Evolutionary conservation across 2,329 filamentous ascomycete genomes (phyloP).

Genomic region (Colletotrichum spaethianum): DNA sequence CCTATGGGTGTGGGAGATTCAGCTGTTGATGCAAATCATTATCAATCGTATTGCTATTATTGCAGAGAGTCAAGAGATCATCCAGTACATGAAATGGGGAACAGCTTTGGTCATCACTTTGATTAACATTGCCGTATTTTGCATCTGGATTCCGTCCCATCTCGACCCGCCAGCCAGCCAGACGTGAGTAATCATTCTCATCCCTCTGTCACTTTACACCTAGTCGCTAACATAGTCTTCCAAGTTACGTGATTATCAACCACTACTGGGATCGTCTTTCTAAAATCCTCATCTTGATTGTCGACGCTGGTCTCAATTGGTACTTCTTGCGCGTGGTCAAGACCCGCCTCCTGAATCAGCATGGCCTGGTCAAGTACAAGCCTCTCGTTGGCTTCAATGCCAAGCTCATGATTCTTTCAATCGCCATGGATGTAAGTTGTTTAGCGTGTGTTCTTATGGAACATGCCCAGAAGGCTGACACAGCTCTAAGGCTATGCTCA

Average conservation of each 20-base stretch:
- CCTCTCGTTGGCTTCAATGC: slow-evolving; percentile 65
- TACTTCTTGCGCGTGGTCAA: slow-evolving; percentile 66
- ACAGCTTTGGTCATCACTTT: slow-evolving; percentile 59
- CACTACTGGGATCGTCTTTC: slow-evolving; percentile 66
- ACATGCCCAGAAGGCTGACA: not conserved
- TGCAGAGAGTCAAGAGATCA: slow-evolving; percentile 55
- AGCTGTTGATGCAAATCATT: slow-evolving; percentile 68
- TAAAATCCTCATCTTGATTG: slow-evolving; percentile 65
- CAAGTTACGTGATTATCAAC: slow-evolving; percentile 59
- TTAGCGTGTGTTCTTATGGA: too few species aligned
- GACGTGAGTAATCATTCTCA: slow-evolving; percentile 43
- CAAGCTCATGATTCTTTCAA: slow-evolving; percentile 62
- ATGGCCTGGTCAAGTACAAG: slow-evolving; percentile 64
- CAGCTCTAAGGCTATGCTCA: slow-evolving; percentile 45
- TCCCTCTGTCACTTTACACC: not conserved
- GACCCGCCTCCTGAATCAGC: slow-evolving; percentile 60
- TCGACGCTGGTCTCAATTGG: slow-evolving; percentile 66
- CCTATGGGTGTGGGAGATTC: slow-evolving; percentile 62
- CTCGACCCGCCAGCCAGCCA: slow-evolving; percentile 54
- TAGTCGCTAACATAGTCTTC: not conserved
- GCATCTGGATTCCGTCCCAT: slow-evolving; percentile 67
- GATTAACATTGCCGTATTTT: slow-evolving; percentile 68
- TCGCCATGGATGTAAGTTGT: slow-evolving; percentile 62
- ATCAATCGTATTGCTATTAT: slow-evolving; percentile 68
- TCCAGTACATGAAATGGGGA: slow-evolving; percentile 61